Evolutionary conservation across 192 early-diverging fungal species (phyloP), one percentile per base, ranked within the genome.

Genomic region (Lobosporangium transversale): DNA sequence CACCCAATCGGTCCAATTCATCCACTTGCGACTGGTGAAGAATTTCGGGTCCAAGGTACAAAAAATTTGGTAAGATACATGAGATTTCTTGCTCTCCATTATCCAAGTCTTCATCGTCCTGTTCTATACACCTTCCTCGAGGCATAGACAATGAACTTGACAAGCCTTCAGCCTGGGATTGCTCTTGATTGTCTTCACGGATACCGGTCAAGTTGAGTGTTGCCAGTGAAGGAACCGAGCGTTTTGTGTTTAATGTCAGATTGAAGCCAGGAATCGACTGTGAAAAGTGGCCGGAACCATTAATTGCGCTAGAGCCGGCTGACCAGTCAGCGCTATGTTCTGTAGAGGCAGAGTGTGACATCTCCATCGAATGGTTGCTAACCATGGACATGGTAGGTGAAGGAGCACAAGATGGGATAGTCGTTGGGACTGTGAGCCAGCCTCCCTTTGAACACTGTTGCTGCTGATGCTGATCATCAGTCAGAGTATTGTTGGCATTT

Each of bases 31-130:
- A 79, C 7, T 70, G 44, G 40, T 88, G 87, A 8, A 88, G 55
- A 27, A 86, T 85, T 61, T 92, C 90, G 10, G 88, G 88, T 5
- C 91, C 91, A n/a, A 94, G 71, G 36, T 81, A 86, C 9, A 94
- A 56, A 68, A 89, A 88, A 11, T 79, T 81, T 0, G 87, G 85
- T 8, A 87, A 68, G 36, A 93, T 87, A 17, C 76, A 81, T 0
- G 89, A 88, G 17, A 87, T 80, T 26, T 82, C 74, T 59, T 85
- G 80, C 31, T 76, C 73, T 26, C 61, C 58, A 49, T 64, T 37
- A 24, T 37, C 33, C 3, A 51, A 29, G 17, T 65, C 68, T 26
- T 52, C 27, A 54, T 58, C 23, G 20, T 64, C 55, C 17, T 10
- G 37, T 14, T 40, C 37, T 40, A 40, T 14, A 40, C 37, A 14